Base-by-base conservation (phyloP, 2,329 filamentous ascomycete genomes). In the Sporothrix brasiliensis region DNA sequence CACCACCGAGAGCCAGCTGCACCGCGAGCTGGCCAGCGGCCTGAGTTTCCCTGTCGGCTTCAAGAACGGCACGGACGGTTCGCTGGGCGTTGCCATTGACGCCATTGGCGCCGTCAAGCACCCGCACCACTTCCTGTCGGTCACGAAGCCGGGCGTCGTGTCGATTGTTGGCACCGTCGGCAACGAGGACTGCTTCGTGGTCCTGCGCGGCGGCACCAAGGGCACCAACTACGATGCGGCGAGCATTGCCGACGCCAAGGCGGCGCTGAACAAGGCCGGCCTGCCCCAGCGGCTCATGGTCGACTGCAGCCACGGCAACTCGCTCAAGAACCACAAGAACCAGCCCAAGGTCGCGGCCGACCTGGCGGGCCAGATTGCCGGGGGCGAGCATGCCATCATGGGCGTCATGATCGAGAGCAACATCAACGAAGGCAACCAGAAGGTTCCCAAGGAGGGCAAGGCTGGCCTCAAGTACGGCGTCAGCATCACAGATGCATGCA, bases 331-430 rank as follows among this genome's bases (percentile, higher is more conserved):
- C 82, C 94, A 98, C 86, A 93, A 89, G 83, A 99, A 98, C 81
- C 95, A 99, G 83, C 94, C 94, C 75, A 93, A 94, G 85, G 95
- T 99, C 24, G 94, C 93, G 3, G 89, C 88, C 67, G 87, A 85
- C 13, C 80, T 99, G 70, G 93, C 92, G 1, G 89, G 92, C 77
- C 95, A 99, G 82, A 92, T 99, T 72, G 86, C 90, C 69, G 88
- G 86, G 71, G 95, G 95, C 49, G 94, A 98, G 83, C 86, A 87
- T 3, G 91, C 85, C 65, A 95, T 99, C 77, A 94, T 97, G 88
- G 95, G 95, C 77, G 92, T 98, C 72, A 99, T 99, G 95, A 97
- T 99, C 77, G 95, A 99, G 85, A 96, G 92, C 81, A 92, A 98
- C 81, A 96, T 98, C 82, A 91, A 94, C 77, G 94, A 97, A 83